Percentiles rank a stretch among this genome's conserved stretches.
Evolutionary conservation across 805 yeast genomes (phyloP).

Genomic region (Starmerella stigmatis): DNA sequence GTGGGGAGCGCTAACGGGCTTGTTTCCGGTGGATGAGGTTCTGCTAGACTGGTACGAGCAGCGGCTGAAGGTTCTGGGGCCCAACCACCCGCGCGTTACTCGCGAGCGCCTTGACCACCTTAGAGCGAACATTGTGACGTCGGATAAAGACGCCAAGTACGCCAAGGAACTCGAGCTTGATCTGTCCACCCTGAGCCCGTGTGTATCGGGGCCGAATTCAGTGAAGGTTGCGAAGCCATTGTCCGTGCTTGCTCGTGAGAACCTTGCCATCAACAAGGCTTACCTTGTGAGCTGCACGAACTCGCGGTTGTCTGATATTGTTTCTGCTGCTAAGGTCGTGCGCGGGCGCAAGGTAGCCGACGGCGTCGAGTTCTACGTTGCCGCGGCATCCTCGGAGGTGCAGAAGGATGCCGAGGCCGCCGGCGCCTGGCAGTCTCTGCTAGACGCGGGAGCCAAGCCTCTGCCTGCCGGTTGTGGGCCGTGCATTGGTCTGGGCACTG

Average conservation of each 20-base stretch:
- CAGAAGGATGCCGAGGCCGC: conserved; percentile 81
- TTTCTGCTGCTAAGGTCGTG: conserved; percentile 87
- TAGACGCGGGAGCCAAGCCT: conserved; percentile 89
- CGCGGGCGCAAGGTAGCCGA: conserved; percentile 72
- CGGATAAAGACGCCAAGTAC: conserved; percentile 73
- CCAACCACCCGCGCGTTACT: conserved; percentile 78
- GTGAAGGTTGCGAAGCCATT: conserved; percentile 82
- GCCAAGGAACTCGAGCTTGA: conserved; percentile 83
- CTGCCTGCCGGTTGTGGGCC: conserved; percentile 99
- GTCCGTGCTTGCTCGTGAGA: conserved; percentile 57
- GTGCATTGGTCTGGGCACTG: conserved; percentile 94
- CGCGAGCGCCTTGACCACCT: conserved; percentile 46
- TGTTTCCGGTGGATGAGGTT: conserved; percentile 88
- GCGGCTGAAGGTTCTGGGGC: conserved; percentile 48
- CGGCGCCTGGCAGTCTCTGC: conserved; percentile 85
- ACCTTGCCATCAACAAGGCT: conserved; percentile 81
- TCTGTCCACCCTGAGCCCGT: conserved; percentile 69
- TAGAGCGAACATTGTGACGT: conserved; percentile 35
- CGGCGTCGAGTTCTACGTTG: conserved; percentile 90
- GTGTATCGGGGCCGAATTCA: conserved; percentile 92
- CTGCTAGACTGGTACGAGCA: conserved; percentile 68
- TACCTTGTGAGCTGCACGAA: conserved; percentile 97
- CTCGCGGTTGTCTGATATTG: conserved; percentile 82
- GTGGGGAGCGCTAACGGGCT: conserved; percentile 96
- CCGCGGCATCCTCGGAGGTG: conserved; percentile 91